Evolutionary conservation across 2,329 filamentous ascomycete species (phyloP), one percentile per base, ranked within the genome.

Genomic region (Fusarium sp.): DNA sequence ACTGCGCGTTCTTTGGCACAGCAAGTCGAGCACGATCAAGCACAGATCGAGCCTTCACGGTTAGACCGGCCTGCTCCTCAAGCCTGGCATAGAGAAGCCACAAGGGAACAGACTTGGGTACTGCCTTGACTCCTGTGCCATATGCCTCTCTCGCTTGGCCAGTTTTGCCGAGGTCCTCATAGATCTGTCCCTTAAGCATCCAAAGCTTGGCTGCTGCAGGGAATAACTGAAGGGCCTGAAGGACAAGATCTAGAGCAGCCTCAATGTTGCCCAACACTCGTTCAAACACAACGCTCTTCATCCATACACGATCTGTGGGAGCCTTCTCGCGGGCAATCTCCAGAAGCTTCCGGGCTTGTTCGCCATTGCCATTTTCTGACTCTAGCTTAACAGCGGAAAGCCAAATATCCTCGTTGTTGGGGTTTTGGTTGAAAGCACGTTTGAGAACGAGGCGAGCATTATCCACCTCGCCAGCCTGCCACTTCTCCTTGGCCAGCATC

Each of bases 151-250:
- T 91, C 7, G 96, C 96, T 82, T 96, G 93, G 1, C 93, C 91
- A 20, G 93, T 85, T 84, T 94, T 95, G 77, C 90, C 91, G 53
- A 95, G 88, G 48, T 91, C 89, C 80, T 98, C 93, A 86, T 99
- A 99, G 72, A 98, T 96, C 81, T 99, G 96, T 0, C 97, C 96
- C 84, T 99, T 99, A 86, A 98, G 94, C 93, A 98, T 98, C 92
- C 96, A 98, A 30, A 99, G 88, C 83, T 98, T 98, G 59, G 94
- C 89, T 18, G 93, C 90, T 50, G 91, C 90, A 2, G 96, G 96
- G 85, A 97, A 99, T 15, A 94, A 88, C 74, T 95, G 92, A 41
- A 99, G 86, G 3, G 93, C 96, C 80, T 97, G 92, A 68, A 95
- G 94, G 48, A 94, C 94, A 17, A 99, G 90, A 78, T 97, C 93